Evolutionary conservation across 1,284 basidiomycete species (phyloP), one percentile per base, ranked within the genome.

Genomic region (Cerrena zonata): DNA sequence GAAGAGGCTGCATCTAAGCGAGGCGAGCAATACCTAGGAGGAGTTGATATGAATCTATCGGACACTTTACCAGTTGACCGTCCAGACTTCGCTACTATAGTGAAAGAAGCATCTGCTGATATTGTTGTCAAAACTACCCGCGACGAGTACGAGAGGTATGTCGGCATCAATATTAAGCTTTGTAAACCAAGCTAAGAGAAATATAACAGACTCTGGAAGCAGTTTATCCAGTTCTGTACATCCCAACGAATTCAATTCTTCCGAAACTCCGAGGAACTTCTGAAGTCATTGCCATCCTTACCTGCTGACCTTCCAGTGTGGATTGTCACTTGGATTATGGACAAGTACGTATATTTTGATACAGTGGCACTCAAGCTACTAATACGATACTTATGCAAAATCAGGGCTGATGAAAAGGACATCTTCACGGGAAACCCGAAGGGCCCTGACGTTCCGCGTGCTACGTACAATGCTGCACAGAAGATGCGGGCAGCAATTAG

Each of bases 401-500:
- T n/a, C n/a, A 63, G 61, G 30, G 56, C 55, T 12, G 58, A 63
- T 30, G 49, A 55, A 7, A 49, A 48, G 4, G 56, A 63, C 41
- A 45, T 57, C 24, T 45, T 45, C 45, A 62, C 61, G 1, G 52
- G 56, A 23, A 44, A 51, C 22, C 21, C 51, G 5, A 60, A 58
- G 49, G 48, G 5, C 15, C 58, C 36, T 1, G 46, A 37, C 7
- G 30, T 51, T n/a, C 19, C 43, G 0, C 49, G 53, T 3, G 40
- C 43, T 0, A 53, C 51, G 0, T 63, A 59, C 44, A 53, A 49
- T 1, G 22, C 40, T 25, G 55, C 59, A 5, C 56, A 61, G 55
- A 63, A 64, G 48, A 58, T 63, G 60, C 54, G 61, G 1, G 61
- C 62, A 2, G 56, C 61, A 0, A 53, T 64, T 38, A 64, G 55